phyloP scores from a whole-genome alignment of 1,139 yeast species.

The Magnusiomyces magnusii region DNA sequence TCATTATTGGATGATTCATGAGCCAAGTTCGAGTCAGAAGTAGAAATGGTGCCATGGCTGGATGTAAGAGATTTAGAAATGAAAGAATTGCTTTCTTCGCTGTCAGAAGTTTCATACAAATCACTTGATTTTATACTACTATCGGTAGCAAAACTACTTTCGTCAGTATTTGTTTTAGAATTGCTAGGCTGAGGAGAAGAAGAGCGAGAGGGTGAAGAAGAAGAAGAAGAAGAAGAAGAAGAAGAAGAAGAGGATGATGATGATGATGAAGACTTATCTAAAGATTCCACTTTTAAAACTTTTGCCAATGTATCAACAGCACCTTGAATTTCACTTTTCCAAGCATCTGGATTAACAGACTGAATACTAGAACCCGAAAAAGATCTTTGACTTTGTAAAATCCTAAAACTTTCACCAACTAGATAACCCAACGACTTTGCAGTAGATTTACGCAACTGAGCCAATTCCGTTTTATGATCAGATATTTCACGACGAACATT shows the following conservation, averaged over 20 bases:
- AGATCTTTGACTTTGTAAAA: neutral
- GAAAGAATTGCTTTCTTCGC: neutral
- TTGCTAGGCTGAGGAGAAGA: neutral
- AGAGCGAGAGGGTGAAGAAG: neutral
- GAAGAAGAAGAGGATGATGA: neutral
- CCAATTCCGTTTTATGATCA: constrained; percentile 4
- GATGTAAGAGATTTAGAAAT: neutral
- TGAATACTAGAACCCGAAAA: neutral
- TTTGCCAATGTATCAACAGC: constrained; percentile 1
- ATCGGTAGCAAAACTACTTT: neutral
- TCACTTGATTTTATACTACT: neutral
- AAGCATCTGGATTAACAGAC: neutral
- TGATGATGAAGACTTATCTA: neutral
- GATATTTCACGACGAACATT: constrained; percentile 6
- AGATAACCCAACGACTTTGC: constrained; percentile 15
- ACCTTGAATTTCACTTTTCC: constrained; percentile 3
- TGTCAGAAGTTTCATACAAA: neutral
- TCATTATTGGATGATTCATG: no score
- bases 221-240: neutral
- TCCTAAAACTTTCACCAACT: constrained; percentile 6
- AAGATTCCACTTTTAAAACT: neutral
- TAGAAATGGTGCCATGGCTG: neutral
- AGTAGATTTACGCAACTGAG: constrained; percentile 16
- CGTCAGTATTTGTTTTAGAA: neutral
- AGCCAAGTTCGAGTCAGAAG: no score